Percentiles rank a stretch among this genome's conserved stretches.
These are phyloP conservation scores for Boletellus deceptivus DNA, from an alignment of 1,284 basidiomycete species.

Conservation along the genomic window DNA sequence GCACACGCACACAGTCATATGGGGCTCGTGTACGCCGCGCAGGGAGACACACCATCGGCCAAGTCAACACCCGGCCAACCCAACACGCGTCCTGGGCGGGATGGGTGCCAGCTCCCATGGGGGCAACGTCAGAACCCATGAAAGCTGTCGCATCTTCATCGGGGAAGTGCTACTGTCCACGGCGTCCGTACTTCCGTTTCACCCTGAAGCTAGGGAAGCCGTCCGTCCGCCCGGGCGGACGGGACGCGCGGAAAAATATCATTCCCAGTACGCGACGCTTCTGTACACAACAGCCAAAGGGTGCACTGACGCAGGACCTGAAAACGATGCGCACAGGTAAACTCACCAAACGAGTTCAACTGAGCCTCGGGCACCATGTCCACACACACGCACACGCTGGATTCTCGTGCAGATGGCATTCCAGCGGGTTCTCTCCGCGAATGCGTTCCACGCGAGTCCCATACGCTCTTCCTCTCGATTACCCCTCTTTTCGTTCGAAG, in stretches of 20 bases:
- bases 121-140: neutral
- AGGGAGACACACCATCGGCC: too few relatives aligned
- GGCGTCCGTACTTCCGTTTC: neutral
- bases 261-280: neutral
- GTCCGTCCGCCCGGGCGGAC: neutral
- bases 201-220: neutral
- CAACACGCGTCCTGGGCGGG: neutral
- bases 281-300: neutral
- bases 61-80: neutral
- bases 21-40: neutral
- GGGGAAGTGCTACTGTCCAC: neutral
- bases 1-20: neutral
- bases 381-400: neutral
- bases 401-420: neutral
- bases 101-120: neutral
- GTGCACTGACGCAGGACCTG: neutral
- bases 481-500: slow-evolving; percentile 45
- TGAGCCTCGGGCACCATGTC: neutral
- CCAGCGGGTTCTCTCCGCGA: neutral
- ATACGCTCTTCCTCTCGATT: neutral
- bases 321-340: neutral
- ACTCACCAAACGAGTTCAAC: neutral
- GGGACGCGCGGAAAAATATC: neutral
- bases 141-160: neutral
- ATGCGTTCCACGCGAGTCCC: neutral